Evolutionary conservation across 108 stramenopile species (phyloP), one percentile per base, ranked within the genome.

Genomic region (Cyclotella cryptica): DNA sequence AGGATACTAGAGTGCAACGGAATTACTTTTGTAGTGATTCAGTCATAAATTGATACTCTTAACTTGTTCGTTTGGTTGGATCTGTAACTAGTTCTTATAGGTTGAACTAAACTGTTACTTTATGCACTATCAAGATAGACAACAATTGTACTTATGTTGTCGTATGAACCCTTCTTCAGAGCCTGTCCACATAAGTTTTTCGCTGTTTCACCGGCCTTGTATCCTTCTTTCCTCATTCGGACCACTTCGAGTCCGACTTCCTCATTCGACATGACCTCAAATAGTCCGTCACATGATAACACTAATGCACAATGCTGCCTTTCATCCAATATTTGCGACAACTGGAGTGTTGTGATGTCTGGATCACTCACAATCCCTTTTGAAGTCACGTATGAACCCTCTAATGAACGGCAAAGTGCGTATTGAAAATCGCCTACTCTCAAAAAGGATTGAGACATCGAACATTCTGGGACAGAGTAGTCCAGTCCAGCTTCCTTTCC

Each of bases 251-350:
- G 66, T 8, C 85, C 90, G 26, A 88, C 89, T 75, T 94, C 89
- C 66, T 88, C 86, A 40, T 89, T 89, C 57, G 85, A 90, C 78
- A 92, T 90, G 35, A 92, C 91, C 69, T 92, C 90, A 83, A 90
- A 94, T 12, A 94, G 51, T 44, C 93, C 93, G 88, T 94, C 93
- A n/a, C 83, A 83, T 24, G 93, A 90, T 5, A 87, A 55, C 6
- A 94, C 78, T 40, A 88, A 54, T 18, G 85, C 62, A 44, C 86
- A 81, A 39, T 84, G 52, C 41, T 84, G 88, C 27, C 84, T 66
- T 29, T 77, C 66, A 3, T 81, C 81, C 13, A 76, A 40, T 24
- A 79, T 63, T 22, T 74, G 35, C 21, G 76, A 39, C 12, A 84
- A 57, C 39, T 79, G 15, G 17, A 87, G 39, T 18, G 61, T 72